Evolutionary conservation across 345 rosid species (phyloP), one percentile per base, ranked within the genome.

Genomic region (Rhizophora apiculata): DNA sequence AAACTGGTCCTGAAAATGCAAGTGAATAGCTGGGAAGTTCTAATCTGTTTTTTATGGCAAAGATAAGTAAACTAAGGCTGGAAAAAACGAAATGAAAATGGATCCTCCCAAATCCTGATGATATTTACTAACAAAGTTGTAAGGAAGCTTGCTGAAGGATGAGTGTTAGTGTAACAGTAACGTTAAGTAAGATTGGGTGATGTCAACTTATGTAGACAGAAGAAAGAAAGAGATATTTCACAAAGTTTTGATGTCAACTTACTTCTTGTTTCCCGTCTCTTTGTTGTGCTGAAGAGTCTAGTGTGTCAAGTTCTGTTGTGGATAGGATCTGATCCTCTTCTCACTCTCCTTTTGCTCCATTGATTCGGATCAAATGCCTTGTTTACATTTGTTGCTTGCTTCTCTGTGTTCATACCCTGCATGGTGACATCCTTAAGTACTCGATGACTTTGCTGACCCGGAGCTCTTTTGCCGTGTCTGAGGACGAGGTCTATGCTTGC

Each of bases 271-370:
- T 31, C 36, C 70, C 8, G 29, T 22, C 72, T 72, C 57, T 18
- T 62, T 65, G 60, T 8, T 51, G 77, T 77, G 75, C 67, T 71
- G 70, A 46, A 39, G 69, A 69, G 66, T 76, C 53, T 71, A 30
- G 64, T 53, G 26, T 65, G 43, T 78, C 76, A 82, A 21, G 86
- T 36, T 81, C 82, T 84, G 90, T 92, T 92, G 81, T 92, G 97
- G 70, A 91, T 89, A 73, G 97, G 97, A 85, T 91, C 90, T 49
- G 96, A 76, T 63, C 96, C 97, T 84, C 87, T 74, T 78, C 86
- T 76, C 16, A 91, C 91, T 60, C 74, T 79, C 84, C 95, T 85
- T 81, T 91, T 87, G 85, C 93, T 86, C 15, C 93, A 79, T 74
- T 73, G 80, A 79, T 87, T 80, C 2, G 88, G 79, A 72, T 86